Percentiles rank a stretch among this genome's conserved stretches.
Evolutionary conservation across 2,329 filamentous ascomycete genomes (phyloP).

Genomic region (Phoma herbarum): DNA sequence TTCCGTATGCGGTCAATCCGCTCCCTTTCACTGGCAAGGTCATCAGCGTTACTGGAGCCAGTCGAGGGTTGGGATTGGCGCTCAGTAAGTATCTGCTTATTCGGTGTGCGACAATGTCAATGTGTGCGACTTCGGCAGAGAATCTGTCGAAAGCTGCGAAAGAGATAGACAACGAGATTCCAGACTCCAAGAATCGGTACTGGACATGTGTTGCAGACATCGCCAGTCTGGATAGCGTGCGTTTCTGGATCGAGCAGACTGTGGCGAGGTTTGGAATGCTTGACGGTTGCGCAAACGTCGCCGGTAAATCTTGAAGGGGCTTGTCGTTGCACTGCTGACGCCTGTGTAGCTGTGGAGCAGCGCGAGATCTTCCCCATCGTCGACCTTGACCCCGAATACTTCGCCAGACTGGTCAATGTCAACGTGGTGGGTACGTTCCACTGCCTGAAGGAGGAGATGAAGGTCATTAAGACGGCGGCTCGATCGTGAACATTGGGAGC

Average conservation of each 20-base stretch:
- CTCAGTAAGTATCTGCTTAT: conserved; percentile 23
- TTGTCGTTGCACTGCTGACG: conserved; percentile 1
- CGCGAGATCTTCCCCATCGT: conserved; percentile 27
- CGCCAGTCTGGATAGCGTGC: conserved; percentile 13
- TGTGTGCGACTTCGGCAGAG: conserved; percentile 22
- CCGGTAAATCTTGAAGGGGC: conserved; percentile 11
- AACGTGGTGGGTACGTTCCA: conserved; percentile 6
- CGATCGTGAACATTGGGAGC: conserved; percentile 27
- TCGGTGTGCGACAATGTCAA: conserved; percentile 21
- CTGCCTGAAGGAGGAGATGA: conserved; percentile 24
- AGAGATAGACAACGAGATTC: conserved; percentile 20
- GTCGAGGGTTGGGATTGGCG: conserved; percentile 22
- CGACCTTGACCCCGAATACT: conserved; percentile 21
- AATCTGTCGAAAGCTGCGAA: conserved; percentile 21
- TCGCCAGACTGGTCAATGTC: conserved; percentile 13
- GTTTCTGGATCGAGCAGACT: conserved; percentile 22
- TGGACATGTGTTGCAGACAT: conserved; percentile 22
- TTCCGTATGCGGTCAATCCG: conserved; percentile 20
- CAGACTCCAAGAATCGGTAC: conserved; percentile 18
- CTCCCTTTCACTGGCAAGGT: conserved; percentile 24
- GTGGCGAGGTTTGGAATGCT: conserved; percentile 21
- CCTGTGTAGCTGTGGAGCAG: conserved; percentile 22
- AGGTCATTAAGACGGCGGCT: conserved; percentile 30
- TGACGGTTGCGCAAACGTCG: conserved; percentile 27
- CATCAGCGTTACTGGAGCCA: conserved; percentile 25